A percentile compares a stretch with the other conserved stretches of the same genome.
These are phyloP conservation scores for Aureobasidium sp. DNA, from an alignment of 2,329 filamentous ascomycete genomes.

Conservation along the genomic window DNA sequence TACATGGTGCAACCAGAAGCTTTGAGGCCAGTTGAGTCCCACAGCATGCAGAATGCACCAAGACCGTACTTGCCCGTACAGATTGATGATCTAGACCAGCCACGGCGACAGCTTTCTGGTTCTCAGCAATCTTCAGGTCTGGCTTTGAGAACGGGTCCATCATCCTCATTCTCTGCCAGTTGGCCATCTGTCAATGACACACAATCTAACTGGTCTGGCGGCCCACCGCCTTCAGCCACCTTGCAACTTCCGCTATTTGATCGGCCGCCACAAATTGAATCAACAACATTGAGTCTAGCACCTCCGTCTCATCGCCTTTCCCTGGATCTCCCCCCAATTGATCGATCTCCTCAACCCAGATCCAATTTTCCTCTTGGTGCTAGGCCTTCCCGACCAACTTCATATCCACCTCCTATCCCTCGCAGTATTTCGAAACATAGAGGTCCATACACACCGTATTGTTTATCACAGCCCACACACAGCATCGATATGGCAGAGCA, in stretches of 20 bases:
- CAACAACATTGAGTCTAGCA: neutral
- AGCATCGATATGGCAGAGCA: neutral
- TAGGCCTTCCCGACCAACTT: no score
- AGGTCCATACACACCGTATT: neutral
- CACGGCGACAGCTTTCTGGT: slow-evolving; percentile 20
- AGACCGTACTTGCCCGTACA: slow-evolving; percentile 10
- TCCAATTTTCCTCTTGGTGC: no score
- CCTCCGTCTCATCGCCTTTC: no score
- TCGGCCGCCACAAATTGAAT: no score
- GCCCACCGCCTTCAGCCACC: no score
- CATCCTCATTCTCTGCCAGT: slow-evolving; percentile 6
- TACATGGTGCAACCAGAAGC: slow-evolving; percentile 9
- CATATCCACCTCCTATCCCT: no score
- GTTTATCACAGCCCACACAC: neutral
- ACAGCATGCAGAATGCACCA: neutral
- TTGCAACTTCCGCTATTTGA: neutral
- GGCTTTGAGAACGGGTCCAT: slow-evolving; percentile 6
- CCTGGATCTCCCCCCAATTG: no score
- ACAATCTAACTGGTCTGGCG: no score
- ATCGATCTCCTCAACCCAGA: no score
- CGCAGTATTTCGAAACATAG: neutral
- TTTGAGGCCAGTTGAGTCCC: slow-evolving; percentile 19
- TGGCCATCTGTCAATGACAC: slow-evolving; percentile 19
- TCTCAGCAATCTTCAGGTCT: slow-evolving; percentile 18
- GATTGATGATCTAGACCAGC: slow-evolving; percentile 2